Conservation (phyloP, 805 yeast genomes). For the Candida qinlingensis region DNA sequence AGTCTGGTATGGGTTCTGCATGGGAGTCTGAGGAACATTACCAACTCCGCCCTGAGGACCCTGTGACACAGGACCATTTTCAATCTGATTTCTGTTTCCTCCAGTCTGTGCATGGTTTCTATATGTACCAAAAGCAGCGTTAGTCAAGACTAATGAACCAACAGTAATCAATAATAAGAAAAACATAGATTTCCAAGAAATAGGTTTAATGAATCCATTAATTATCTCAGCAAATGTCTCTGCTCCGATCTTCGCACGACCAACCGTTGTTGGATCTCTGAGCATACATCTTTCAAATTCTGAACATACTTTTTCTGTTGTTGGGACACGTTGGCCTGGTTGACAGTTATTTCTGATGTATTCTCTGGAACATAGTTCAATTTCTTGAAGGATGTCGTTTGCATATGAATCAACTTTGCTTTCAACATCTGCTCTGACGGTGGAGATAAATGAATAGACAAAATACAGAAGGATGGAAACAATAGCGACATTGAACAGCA, state of each 20-base stretch:
- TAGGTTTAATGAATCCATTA: constrained; percentile 68
- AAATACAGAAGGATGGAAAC: constrained; percentile 47
- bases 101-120: constrained; percentile 25
- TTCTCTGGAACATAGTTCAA: constrained; percentile 62
- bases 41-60: neutral
- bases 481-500: constrained; percentile 51
- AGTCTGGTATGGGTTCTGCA: constrained; percentile 15
- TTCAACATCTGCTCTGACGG: constrained; percentile 65
- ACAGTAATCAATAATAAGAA: constrained; percentile 40
- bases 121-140: constrained; percentile 42
- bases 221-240: constrained; percentile 79
- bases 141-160: constrained; percentile 49
- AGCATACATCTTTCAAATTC: constrained; percentile 82
- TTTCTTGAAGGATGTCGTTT: constrained; percentile 54
- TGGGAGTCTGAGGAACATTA: constrained; percentile 15
- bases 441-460: constrained; percentile 43
- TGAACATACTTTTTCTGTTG: constrained; percentile 61
- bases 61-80: constrained; percentile 8
- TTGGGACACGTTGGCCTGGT: constrained; percentile 62
- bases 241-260: constrained; percentile 68
- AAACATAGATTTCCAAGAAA: constrained; percentile 62
- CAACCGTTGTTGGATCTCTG: constrained; percentile 62
- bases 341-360: constrained; percentile 71
- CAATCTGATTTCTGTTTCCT: neutral
- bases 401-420: constrained; percentile 61